Evolutionary conservation across 2,329 filamentous ascomycete genomes (phyloP).

Genomic region (Phoma sp.): DNA sequence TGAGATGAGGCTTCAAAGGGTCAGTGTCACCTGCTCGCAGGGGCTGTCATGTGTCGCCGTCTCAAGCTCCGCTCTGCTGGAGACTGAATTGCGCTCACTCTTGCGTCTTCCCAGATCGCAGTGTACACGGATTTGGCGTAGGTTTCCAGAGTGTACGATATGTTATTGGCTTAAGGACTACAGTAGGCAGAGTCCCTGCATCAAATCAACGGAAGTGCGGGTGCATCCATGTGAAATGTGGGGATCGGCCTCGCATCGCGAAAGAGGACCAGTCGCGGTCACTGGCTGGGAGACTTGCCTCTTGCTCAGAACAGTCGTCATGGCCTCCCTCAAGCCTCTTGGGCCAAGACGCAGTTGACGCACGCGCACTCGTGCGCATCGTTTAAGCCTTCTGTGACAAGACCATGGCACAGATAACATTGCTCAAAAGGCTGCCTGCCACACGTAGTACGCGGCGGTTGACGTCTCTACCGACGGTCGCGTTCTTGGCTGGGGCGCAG

Average conservation of each 20-base stretch:
- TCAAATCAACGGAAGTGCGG: conserved; percentile 16
- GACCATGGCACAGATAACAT: conserved; percentile 5
- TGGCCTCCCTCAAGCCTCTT: background rate
- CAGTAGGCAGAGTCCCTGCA: conserved; percentile 16
- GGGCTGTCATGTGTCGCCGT: background rate
- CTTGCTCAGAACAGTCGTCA: conserved; percentile 1
- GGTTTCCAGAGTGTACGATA: background rate
- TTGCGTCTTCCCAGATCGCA: too few species aligned
- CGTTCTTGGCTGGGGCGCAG: conserved; percentile 34
- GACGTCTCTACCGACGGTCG: conserved; percentile 23
- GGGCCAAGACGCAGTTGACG: background rate
- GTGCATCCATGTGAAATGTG: conserved; percentile 14
- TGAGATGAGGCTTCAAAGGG: background rate
- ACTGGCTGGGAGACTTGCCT: background rate
- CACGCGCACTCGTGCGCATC: conserved; percentile 16
- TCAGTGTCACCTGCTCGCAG: background rate
- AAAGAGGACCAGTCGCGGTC: background rate
- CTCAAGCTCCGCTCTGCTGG: background rate
- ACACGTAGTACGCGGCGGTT: conserved; percentile 33
- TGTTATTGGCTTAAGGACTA: conserved; percentile 5
- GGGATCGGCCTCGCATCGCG: background rate
- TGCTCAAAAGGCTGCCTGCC: conserved; percentile 10
- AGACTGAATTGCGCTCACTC: background rate
- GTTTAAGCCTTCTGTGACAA: conserved; percentile 1
- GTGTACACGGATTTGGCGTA: too few species aligned